These are phyloP conservation scores for Ceratocystis lukuohia DNA, from an alignment of 2,329 filamentous ascomycete species.

Conservation along the genomic window DNA sequence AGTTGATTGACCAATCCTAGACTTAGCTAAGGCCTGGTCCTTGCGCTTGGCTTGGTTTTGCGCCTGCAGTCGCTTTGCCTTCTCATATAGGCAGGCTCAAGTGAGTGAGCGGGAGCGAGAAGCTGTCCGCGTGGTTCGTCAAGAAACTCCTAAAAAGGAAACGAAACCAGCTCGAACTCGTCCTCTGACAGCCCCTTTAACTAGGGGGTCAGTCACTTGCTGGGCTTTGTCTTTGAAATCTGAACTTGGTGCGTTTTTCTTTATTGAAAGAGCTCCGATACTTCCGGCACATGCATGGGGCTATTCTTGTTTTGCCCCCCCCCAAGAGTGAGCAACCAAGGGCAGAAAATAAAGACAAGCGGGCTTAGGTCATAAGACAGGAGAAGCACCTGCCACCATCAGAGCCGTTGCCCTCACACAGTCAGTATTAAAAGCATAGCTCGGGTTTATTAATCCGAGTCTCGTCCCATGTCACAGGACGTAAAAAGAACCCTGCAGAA, in stretches of 20 bases:
- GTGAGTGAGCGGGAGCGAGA: too few species aligned
- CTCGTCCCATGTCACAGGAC: conserved; percentile 4
- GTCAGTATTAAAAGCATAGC: neutral
- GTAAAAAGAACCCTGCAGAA: conserved; percentile 1
- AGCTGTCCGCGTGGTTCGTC: neutral
- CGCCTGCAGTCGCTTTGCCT: neutral
- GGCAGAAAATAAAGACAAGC: neutral
- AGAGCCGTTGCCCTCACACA: neutral
- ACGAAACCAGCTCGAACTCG: neutral
- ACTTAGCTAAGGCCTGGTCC: neutral
- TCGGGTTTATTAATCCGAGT: conserved; percentile 15
- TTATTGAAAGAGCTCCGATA: neutral
- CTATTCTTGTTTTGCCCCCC: neutral
- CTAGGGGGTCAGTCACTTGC: neutral
- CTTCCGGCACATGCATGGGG: neutral
- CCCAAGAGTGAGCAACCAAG: neutral
- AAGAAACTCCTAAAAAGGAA: neutral
- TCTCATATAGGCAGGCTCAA: too few species aligned
- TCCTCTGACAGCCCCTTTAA: conserved; percentile 8
- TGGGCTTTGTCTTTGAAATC: neutral
- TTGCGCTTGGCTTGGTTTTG: neutral
- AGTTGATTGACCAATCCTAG: neutral
- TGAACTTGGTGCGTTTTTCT: neutral
- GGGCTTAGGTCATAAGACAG: neutral
- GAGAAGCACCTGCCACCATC: neutral